Evolutionary conservation across 2,329 filamentous ascomycete species (phyloP).

Genomic region (Drechslera avenae): DNA sequence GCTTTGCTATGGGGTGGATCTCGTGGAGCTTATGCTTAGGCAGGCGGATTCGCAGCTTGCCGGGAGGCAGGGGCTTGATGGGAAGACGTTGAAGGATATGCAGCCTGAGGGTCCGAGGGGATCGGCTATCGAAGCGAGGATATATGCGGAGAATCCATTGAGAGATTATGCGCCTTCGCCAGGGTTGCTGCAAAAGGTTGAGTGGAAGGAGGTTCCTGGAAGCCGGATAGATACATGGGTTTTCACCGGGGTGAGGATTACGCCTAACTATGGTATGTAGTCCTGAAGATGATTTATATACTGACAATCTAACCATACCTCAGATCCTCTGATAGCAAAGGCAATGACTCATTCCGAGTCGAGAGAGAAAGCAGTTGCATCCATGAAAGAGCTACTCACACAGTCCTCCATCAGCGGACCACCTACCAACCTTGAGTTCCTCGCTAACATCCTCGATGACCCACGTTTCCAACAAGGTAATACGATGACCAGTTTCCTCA

Average conservation of each 20-base stretch:
- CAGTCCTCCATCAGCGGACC: slow-evolving; percentile 58
- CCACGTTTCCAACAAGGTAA: slow-evolving; percentile 55
- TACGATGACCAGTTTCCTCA: slow-evolving; percentile 63
- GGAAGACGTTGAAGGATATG: slow-evolving; percentile 49
- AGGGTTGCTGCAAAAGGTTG: slow-evolving; percentile 62
- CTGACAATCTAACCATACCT: neutral
- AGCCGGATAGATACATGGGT: slow-evolving; percentile 69
- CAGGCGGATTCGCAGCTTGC: slow-evolving; percentile 59
- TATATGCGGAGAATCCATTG: slow-evolving; percentile 65
- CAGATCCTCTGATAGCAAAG: slow-evolving; percentile 61
- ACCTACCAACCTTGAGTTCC: slow-evolving; percentile 63
- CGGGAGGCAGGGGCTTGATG: slow-evolving; percentile 54
- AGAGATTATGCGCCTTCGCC: slow-evolving; percentile 64
- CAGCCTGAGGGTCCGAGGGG: slow-evolving; percentile 54
- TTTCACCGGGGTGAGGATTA: slow-evolving; percentile 61
- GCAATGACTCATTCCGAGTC: slow-evolving; percentile 60
- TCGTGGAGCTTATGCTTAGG: slow-evolving; percentile 62
- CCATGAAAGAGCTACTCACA: slow-evolving; percentile 52
- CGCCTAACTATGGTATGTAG: slow-evolving; percentile 58
- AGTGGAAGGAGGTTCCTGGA: slow-evolving; percentile 57
- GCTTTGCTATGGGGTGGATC: slow-evolving; percentile 59
- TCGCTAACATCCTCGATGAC: slow-evolving; percentile 57
- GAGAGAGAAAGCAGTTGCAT: slow-evolving; percentile 51
- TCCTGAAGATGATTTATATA: neutral
- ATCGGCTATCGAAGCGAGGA: slow-evolving; percentile 58